Evolutionary conservation across 2,329 filamentous ascomycete species (phyloP).

Genomic region (Xylariaceae sp.): DNA sequence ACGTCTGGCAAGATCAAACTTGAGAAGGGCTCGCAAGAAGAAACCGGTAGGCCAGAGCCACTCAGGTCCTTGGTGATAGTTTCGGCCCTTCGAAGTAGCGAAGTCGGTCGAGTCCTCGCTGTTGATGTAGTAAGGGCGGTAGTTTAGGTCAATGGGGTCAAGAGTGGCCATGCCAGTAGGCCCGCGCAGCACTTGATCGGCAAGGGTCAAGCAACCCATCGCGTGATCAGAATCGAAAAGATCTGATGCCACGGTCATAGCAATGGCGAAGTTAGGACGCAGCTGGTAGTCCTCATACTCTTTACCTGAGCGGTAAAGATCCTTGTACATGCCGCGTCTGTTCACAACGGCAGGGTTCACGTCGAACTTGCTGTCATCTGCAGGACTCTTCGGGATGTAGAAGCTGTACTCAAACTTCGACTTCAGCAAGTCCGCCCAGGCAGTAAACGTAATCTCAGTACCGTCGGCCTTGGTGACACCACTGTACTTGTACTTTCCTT

Average conservation of each 20-base stretch:
- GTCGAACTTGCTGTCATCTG: conserved; percentile 71
- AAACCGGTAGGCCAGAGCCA: conserved; percentile 98
- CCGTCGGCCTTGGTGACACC: conserved; percentile 64
- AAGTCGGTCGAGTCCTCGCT: conserved; percentile 90
- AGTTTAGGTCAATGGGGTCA: conserved; percentile 87
- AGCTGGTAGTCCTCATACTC: conserved; percentile 98
- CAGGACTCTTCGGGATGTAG: conserved; percentile 67
- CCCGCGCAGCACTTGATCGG: conserved; percentile 73
- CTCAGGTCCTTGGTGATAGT: conserved; percentile 97
- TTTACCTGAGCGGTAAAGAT: conserved; percentile 88
- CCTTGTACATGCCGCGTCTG: conserved; percentile 95
- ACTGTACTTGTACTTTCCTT: conserved; percentile 66
- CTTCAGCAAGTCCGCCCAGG: conserved; percentile 78
- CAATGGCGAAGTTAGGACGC: conserved; percentile 87
- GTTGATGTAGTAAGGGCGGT: conserved; percentile 91
- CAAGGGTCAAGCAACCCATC: conserved; percentile 70
- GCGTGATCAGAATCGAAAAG: conserved; percentile 79
- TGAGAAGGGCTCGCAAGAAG: conserved; percentile 84
- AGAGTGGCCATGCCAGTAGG: conserved; percentile 94
- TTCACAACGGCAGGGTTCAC: conserved; percentile 76
- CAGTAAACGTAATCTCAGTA: conserved; percentile 58
- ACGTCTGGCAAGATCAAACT: conserved; percentile 77
- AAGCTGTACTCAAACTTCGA: conserved; percentile 88
- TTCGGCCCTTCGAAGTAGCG: conserved; percentile 85
- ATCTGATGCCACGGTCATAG: conserved; percentile 88